phyloP scores from a whole-genome alignment of 768 basidiomycete species.

The Phanerochaete carnosa region DNA sequence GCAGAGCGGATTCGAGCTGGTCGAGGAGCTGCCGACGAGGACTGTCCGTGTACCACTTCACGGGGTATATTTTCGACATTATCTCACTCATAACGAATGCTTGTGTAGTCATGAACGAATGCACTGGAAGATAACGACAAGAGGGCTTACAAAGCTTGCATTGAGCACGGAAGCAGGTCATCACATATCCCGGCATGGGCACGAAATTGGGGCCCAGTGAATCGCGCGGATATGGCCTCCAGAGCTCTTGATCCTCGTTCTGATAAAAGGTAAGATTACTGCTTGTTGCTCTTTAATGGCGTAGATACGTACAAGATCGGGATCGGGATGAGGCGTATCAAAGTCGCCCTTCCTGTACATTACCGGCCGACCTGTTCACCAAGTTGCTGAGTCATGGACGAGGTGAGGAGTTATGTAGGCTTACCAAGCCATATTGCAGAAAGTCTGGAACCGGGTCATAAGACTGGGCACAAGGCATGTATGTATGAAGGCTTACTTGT shows the following conservation, averaged over 20 bases:
- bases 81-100: conserved; percentile 67
- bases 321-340: conserved; percentile 47
- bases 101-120: conserved; percentile 23
- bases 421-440: conserved; percentile 73
- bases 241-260: conserved; percentile 56
- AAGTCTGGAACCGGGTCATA: conserved; percentile 40
- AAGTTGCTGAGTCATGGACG: not conserved
- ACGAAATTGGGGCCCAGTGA: conserved; percentile 36
- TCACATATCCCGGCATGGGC: conserved; percentile 44
- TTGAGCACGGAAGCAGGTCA: conserved; percentile 54
- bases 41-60: conserved; percentile 44
- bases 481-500: conserved; percentile 45
- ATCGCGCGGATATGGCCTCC: conserved; percentile 45
- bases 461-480: conserved; percentile 3
- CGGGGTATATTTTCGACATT: conserved; percentile 67
- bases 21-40: conserved; percentile 48
- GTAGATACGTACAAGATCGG: conserved; percentile 46
- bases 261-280: conserved; percentile 23
- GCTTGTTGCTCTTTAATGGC: not conserved
- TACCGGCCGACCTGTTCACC: conserved; percentile 53
- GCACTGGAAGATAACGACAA: not conserved
- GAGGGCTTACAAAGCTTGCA: conserved; percentile 53
- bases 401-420: not conserved
- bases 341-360: conserved; percentile 68
- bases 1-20: conserved; percentile 61